These are phyloP conservation scores for Pyrrhoderma lamaoense DNA, from an alignment of 1,284 basidiomycete genomes.

Conservation along the genomic window DNA sequence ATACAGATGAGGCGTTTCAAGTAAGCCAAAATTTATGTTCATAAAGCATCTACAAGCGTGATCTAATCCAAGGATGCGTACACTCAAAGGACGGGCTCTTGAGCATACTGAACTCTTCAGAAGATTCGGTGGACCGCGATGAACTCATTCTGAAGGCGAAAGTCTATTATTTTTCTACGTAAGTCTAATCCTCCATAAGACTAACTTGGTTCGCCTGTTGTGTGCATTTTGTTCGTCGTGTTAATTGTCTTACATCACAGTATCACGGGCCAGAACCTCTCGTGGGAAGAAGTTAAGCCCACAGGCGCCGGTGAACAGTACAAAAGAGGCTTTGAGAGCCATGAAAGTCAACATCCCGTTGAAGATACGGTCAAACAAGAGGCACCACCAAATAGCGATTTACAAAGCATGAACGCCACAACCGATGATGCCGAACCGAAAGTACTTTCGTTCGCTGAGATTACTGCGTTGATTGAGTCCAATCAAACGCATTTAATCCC, in stretches of 20 bases:
- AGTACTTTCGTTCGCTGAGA: constrained; percentile 54
- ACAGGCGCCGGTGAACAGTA: background rate
- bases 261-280: constrained; percentile 15
- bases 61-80: background rate
- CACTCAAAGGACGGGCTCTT: constrained; percentile 10
- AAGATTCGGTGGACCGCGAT: background rate
- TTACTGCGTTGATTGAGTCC: constrained; percentile 61
- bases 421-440: constrained; percentile 22
- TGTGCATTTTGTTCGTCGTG: background rate
- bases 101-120: constrained; percentile 6
- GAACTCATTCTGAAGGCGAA: constrained; percentile 21
- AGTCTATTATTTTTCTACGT: constrained; percentile 22
- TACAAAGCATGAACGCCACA: background rate
- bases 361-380: background rate
- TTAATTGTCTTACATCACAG: constrained; percentile 6
- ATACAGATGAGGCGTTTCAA: constrained; percentile 14
- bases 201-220: background rate
- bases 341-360: background rate
- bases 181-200: background rate
- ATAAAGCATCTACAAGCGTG: background rate
- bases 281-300: constrained; percentile 16
- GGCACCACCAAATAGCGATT: background rate
- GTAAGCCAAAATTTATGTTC: background rate
- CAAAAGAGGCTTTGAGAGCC: background rate
- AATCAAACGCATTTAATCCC: constrained; percentile 67